Evolutionary conservation across 2,329 filamentous ascomycete species (phyloP).

Genomic region (Colletotrichum limetticola): DNA sequence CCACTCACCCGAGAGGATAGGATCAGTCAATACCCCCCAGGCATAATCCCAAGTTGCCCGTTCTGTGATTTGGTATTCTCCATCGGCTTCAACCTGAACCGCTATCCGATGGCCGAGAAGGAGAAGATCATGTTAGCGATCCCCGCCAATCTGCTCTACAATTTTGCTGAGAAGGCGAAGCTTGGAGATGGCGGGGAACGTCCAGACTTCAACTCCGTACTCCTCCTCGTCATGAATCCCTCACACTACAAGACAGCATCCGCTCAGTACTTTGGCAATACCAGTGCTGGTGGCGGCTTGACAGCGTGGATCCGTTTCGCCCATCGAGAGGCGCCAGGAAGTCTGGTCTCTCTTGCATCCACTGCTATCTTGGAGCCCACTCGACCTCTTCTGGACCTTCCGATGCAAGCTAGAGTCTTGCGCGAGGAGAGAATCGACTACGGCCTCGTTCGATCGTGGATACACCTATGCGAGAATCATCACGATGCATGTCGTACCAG

Average conservation of each 20-base stretch:
- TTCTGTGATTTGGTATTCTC: slow-evolving; percentile 4
- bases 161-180: background rate
- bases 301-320: background rate
- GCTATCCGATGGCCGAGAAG: background rate
- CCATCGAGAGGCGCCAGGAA: background rate
- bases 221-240: slow-evolving; percentile 4
- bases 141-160: background rate
- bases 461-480: background rate
- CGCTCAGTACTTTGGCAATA: background rate
- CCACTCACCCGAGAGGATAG: background rate
- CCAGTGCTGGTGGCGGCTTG: background rate
- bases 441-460: background rate
- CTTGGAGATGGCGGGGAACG: too few relatives aligned
- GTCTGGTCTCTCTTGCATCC: background rate
- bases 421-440: background rate
- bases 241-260: background rate
- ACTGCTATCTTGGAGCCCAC: background rate
- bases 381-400: background rate
- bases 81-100: background rate
- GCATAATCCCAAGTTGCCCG: slow-evolving; percentile 3
- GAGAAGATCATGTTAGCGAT: slow-evolving; percentile 1
- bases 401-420: background rate
- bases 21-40: background rate
- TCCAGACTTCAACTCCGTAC: background rate
- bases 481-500: background rate